A percentile compares a stretch with the other conserved stretches of the same genome.
Conservation (phyloP, 306 rosid genomes). For the Boehmeria nivea region DNA sequence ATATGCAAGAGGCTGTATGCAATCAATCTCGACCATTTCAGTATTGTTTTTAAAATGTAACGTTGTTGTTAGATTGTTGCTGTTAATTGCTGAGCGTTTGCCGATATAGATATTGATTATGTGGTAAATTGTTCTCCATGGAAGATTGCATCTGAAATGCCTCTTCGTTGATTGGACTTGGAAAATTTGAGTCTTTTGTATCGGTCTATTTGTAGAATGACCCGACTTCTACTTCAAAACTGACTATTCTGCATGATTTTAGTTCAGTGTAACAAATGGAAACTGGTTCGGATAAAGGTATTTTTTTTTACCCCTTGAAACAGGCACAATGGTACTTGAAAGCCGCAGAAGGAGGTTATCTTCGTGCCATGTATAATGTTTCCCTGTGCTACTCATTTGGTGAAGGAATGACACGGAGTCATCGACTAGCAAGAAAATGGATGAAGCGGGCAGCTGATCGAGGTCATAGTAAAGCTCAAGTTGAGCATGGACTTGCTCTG, state of each 20-base stretch:
- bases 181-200: neutral
- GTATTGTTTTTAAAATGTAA: neutral
- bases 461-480: slow-evolving; percentile 81
- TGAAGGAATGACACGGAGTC: slow-evolving; percentile 60
- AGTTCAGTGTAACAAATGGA: neutral
- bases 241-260: neutral
- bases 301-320: slow-evolving; percentile 4
- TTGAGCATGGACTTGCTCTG: slow-evolving; percentile 74
- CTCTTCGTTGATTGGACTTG: too few species aligned
- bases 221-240: neutral
- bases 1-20: slow-evolving; percentile 64
- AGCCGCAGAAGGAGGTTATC: slow-evolving; percentile 86
- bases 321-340: slow-evolving; percentile 85
- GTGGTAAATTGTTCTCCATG: too few species aligned
- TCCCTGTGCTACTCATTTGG: slow-evolving; percentile 72
- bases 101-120: too few species aligned
- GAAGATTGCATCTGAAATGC: too few species aligned
- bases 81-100: neutral
- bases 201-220: neutral
- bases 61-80: neutral
- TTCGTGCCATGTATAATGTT: slow-evolving; percentile 82
- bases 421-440: slow-evolving; percentile 67
- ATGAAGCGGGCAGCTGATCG: slow-evolving; percentile 91
- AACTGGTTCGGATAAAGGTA: slow-evolving; percentile 4
- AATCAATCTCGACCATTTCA: neutral